A percentile compares a stretch with the other conserved stretches of the same genome.
phyloP scores from a whole-genome alignment of 2,329 filamentous ascomycete genomes.

The Aureobasidium sp. region DNA sequence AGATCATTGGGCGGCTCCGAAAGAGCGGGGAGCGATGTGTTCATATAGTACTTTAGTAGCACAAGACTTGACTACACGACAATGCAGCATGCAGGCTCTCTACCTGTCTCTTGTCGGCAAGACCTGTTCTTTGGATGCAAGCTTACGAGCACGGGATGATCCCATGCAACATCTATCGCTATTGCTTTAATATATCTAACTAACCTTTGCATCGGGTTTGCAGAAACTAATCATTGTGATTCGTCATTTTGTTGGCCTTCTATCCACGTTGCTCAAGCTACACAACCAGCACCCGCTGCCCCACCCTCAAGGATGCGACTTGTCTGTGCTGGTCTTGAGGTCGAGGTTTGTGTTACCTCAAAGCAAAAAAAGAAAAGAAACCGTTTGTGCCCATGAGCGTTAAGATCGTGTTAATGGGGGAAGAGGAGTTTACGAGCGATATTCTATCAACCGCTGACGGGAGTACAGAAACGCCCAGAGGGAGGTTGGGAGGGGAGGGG shows the following conservation, averaged over 20 bases:
- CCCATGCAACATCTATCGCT: background rate
- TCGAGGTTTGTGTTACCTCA: conserved; percentile 9
- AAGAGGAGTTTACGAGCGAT: background rate
- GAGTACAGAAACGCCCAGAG: conserved; percentile 9
- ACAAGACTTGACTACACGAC: conserved; percentile 14
- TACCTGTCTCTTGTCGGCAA: conserved; percentile 12
- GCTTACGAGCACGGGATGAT: conserved; percentile 8
- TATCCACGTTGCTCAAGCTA: conserved; percentile 7
- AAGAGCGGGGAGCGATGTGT: conserved; percentile 8
- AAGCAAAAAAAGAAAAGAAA: conserved; percentile 17
- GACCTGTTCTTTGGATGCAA: conserved; percentile 8
- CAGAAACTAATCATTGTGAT: background rate
- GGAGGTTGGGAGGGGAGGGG: conserved; percentile 1
- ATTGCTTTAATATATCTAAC: background rate
- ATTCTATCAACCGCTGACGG: conserved; percentile 15
- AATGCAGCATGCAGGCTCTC: conserved; percentile 14
- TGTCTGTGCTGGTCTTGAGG: background rate
- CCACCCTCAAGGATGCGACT: conserved; percentile 6
- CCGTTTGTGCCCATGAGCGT: background rate
- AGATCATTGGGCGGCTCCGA: conserved; percentile 13
- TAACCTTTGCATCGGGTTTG: background rate
- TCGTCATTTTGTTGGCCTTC: conserved; percentile 9
- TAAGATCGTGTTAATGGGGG: background rate
- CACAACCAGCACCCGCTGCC: background rate
- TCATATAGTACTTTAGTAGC: background rate